Base-by-base conservation (phyloP, 2,329 filamentous ascomycete species). In the Trichoderma endophyticum region DNA sequence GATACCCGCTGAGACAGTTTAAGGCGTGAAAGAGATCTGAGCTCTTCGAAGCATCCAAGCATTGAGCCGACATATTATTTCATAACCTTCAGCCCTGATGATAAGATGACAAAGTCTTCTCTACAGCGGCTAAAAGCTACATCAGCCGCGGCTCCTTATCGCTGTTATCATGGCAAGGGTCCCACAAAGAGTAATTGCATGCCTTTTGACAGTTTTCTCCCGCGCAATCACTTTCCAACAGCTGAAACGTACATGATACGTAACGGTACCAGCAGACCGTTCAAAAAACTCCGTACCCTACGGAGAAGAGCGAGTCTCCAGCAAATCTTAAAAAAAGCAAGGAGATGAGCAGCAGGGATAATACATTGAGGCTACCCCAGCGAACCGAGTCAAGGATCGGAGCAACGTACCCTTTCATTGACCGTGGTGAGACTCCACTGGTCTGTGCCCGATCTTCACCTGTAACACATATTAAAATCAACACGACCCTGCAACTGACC, bases 281-380 rank as follows among this genome's bases (percentile, higher is more conserved):
- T 24, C 21, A 32, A 18, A 48, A 32, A 18, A 3, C 15, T 48
- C 34, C n/a, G 11, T 1, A 2, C 63, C 24, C 15, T 67, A 24
- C 64, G 48, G 32, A 67, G 48, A 57, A 39, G 48, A 67, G 64
- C 51, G 64, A 36, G 36, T 30, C 57, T 32, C n/a, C 57, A 60
- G 28, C 54, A 43, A 43, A 36, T 24, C 34, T 60, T 36, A 30
- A 14, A 24, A 30, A 59, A 48, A 68, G 62, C 62, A 54, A 65
- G 36, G 62, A 54, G 62, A 65, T 65, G 62, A 32, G 62, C 62
- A 43, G 54, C 65, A 68, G 54, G 65, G 65, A 68, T 68, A 56
- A 68, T 30, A 24, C 7, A 5, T n/a, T 56, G 65, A 68, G 65
- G 32, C 15, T 28, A 26, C 54, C 54, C 66, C 56, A 34, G 56